These are phyloP conservation scores for Starmera dryadoides DNA, from an alignment of 805 yeast genomes.

Conservation along the genomic window DNA sequence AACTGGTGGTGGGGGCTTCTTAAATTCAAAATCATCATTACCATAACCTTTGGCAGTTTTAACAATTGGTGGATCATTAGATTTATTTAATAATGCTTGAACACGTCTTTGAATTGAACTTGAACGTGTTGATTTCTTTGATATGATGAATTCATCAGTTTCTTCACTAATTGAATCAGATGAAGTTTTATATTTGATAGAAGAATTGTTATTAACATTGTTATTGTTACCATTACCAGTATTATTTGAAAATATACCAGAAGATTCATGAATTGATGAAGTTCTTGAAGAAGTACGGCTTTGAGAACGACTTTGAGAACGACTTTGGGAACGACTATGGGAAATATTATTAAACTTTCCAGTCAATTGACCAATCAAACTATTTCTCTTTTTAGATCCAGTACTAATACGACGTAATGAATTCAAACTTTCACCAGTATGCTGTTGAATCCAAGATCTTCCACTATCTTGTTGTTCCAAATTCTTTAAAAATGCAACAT, in stretches of 20 bases:
- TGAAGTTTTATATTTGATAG: neutral
- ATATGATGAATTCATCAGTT: neutral
- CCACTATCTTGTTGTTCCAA: slow-evolving; percentile 30
- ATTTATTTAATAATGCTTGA: slow-evolving; percentile 23
- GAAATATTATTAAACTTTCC: slow-evolving; percentile 15
- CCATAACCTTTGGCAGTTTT: slow-evolving; percentile 83
- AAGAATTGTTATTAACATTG: slow-evolving; percentile 8
- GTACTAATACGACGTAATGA: slow-evolving; percentile 22
- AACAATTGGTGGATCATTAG: slow-evolving; percentile 34
- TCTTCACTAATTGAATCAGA: neutral
- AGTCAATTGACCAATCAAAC: slow-evolving; percentile 18
- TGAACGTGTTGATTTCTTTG: slow-evolving; percentile 10
- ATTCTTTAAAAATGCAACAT: slow-evolving; percentile 29
- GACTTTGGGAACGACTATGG: slow-evolving; percentile 3
- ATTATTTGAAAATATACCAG: slow-evolving; percentile 8
- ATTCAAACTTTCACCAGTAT: slow-evolving; percentile 25
- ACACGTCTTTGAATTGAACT: slow-evolving; percentile 22
- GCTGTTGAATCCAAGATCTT: slow-evolving; percentile 22
- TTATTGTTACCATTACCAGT: slow-evolving; percentile 10
- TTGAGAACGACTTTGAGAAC: slow-evolving; percentile 11
- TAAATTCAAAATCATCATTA: slow-evolving; percentile 37
- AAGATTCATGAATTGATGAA: slow-evolving; percentile 19
- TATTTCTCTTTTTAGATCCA: slow-evolving; percentile 15
- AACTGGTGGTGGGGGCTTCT: slow-evolving; percentile 11
- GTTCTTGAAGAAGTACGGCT: slow-evolving; percentile 21